Percentiles rank a stretch among this genome's conserved stretches.
phyloP scores from a whole-genome alignment of 352 stramenopile species.

The Phytophthora parvispora region DNA sequence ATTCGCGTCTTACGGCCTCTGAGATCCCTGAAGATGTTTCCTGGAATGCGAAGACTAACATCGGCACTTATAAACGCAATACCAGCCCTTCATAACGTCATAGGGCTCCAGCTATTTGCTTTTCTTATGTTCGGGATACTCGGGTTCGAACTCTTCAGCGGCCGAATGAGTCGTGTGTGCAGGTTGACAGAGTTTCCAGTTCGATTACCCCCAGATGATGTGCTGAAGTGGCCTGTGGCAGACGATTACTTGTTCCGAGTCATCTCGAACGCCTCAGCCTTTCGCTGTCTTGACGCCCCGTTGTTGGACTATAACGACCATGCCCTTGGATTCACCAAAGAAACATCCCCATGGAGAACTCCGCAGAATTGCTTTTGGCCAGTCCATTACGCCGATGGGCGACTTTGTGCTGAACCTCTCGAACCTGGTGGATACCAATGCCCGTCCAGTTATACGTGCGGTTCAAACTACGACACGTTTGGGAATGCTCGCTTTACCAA shows the following conservation, averaged over 20 bases:
- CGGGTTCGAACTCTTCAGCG: constrained; percentile 86
- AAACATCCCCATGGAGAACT: constrained; percentile 64
- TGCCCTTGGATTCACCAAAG: constrained; percentile 45
- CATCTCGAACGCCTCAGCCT: constrained; percentile 36
- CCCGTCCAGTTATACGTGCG: constrained; percentile 40
- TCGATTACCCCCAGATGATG: constrained; percentile 40
- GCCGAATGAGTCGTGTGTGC: constrained; percentile 75
- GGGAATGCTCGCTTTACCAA: constrained; percentile 67
- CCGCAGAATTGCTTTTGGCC: constrained; percentile 93
- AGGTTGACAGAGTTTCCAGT: constrained; percentile 82
- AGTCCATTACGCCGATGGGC: constrained; percentile 74
- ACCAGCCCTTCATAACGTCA: constrained; percentile 80
- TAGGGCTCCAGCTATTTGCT: constrained; percentile 85
- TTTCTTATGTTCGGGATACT: constrained; percentile 93
- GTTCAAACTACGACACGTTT: constrained; percentile 68
- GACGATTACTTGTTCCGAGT: constrained; percentile 53
- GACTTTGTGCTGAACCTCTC: constrained; percentile 62
- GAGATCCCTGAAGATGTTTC: constrained; percentile 68
- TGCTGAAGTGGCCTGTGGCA: constrained; percentile 49
- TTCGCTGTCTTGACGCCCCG: constrained; percentile 40
- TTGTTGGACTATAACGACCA: constrained; percentile 58
- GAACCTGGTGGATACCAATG: constrained; percentile 61
- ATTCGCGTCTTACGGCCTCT: constrained; percentile 90
- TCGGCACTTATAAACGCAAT: constrained; percentile 80
- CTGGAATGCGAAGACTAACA: constrained; percentile 76